phyloP scores from a whole-genome alignment of 257 asterid genomes.

The Penstemon davidsonii region DNA sequence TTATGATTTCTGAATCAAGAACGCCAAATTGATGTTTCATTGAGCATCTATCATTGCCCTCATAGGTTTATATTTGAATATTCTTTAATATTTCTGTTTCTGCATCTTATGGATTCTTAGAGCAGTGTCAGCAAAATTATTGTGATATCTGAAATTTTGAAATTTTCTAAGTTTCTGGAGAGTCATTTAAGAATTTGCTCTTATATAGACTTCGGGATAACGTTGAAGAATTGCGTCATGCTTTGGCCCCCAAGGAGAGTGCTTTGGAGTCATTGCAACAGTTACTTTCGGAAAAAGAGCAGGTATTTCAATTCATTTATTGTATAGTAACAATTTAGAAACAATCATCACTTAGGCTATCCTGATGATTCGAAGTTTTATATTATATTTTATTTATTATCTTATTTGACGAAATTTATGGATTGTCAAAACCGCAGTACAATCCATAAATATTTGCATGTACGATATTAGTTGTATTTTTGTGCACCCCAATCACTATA shows the following conservation, averaged over 20 bases:
- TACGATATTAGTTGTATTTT: too few species aligned
- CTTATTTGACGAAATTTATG: conserved; percentile 9
- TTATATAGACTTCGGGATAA: conserved; percentile 74
- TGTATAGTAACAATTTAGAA: conserved; percentile 19
- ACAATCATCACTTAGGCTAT: conserved; percentile 5
- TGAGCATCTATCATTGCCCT: conserved; percentile 3
- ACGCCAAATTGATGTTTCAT: not conserved
- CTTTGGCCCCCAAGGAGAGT: conserved; percentile 80
- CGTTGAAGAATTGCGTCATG: conserved; percentile 82
- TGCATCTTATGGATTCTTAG: conserved; percentile 20
- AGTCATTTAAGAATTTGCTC: conserved; percentile 28
- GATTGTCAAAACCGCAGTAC: conserved; percentile 7
- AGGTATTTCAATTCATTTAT: conserved; percentile 46
- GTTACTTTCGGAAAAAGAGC: conserved; percentile 78
- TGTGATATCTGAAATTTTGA: conserved; percentile 12
- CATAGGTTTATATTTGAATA: conserved; percentile 12
- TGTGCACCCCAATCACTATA: too few species aligned
- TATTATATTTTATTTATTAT: not conserved
- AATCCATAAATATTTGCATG: not conserved
- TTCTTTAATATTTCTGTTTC: conserved; percentile 22
- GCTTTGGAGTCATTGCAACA: conserved; percentile 85
- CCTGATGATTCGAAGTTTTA: conserved; percentile 8
- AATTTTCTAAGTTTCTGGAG: conserved; percentile 26
- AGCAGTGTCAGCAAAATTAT: not conserved
- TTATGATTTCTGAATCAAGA: conserved; percentile 10